Conservation (phyloP, 805 yeast species). For the Metschnikowia chrysomelidarum region DNA sequence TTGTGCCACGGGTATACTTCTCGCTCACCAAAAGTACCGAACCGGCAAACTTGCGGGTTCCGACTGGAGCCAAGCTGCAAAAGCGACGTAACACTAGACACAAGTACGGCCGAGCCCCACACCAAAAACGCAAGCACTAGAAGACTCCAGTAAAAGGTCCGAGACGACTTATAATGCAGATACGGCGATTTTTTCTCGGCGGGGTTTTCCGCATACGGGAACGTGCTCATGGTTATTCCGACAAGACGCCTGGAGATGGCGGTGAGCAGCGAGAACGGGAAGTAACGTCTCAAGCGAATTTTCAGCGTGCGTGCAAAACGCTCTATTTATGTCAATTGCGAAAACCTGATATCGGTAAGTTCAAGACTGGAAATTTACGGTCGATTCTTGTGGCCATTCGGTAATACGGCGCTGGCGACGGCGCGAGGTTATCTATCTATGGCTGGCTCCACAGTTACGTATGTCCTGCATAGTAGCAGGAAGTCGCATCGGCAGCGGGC, state of each 20-base stretch:
- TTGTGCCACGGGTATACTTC: constrained; percentile 15
- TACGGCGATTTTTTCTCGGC: constrained; percentile 13
- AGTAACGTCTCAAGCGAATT: constrained; percentile 11
- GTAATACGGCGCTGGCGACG: too few relatives aligned
- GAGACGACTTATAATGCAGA: constrained; percentile 9
- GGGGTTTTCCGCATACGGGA: background rate
- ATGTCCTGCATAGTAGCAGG: constrained; percentile 6
- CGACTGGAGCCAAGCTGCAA: background rate
- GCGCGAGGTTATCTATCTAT: too few relatives aligned
- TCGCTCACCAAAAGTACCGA: background rate
- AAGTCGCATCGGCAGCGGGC: too few relatives aligned
- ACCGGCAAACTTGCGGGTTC: background rate
- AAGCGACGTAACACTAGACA: constrained; percentile 12
- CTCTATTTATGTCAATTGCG: too few relatives aligned
- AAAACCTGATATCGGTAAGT: too few relatives aligned
- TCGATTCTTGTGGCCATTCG: too few relatives aligned
- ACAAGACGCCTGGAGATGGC: background rate
- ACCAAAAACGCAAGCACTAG: constrained; percentile 27
- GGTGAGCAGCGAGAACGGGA: constrained; percentile 10
- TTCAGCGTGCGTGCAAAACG: background rate
- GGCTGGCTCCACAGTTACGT: constrained; percentile 5
- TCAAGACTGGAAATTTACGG: too few relatives aligned
- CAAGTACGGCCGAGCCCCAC: constrained; percentile 38
- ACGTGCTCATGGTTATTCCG: background rate
- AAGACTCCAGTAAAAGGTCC: constrained; percentile 14